Percentiles rank a stretch among this genome's conserved stretches.
These are phyloP conservation scores for Populus davidiana DNA, from an alignment of 345 rosid species.

Conservation along the genomic window DNA sequence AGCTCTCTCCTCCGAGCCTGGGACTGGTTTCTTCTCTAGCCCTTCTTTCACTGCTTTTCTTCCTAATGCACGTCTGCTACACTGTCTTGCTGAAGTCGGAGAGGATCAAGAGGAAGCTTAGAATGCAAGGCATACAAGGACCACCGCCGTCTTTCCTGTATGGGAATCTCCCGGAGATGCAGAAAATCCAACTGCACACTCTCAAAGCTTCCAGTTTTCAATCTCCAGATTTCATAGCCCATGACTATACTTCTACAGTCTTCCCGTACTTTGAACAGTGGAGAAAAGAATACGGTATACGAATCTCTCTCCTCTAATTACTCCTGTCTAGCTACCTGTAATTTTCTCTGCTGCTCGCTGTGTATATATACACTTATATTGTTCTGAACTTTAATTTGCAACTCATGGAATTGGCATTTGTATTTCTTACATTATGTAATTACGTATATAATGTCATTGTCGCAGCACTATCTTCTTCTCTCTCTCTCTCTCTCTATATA, in stretches of 20 bases:
- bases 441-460: too few species aligned
- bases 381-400: too few species aligned
- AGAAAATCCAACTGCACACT: constrained; percentile 36
- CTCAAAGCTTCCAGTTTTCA: background rate
- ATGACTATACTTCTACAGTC: constrained; percentile 67
- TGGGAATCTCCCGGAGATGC: constrained; percentile 73
- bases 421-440: too few species aligned
- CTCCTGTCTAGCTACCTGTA: background rate
- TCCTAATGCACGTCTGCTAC: constrained; percentile 19
- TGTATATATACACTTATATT: too few species aligned
- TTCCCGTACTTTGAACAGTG: constrained; percentile 76
- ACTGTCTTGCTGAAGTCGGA: constrained; percentile 21
- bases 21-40: background rate
- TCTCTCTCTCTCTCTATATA: too few species aligned
- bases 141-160: constrained; percentile 56
- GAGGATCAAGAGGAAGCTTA: constrained; percentile 41
- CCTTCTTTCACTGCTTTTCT: constrained; percentile 10
- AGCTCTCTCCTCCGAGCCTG: background rate
- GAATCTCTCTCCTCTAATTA: background rate
- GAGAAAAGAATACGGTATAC: constrained; percentile 67
- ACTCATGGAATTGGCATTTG: too few species aligned
- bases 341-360: too few species aligned
- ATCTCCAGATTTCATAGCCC: constrained; percentile 39
- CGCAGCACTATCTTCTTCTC: too few species aligned
- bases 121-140: constrained; percentile 62